These are phyloP conservation scores for Oleoguttula mirabilis DNA, from an alignment of 495 filamentous ascomycete species.

Conservation along the genomic window DNA sequence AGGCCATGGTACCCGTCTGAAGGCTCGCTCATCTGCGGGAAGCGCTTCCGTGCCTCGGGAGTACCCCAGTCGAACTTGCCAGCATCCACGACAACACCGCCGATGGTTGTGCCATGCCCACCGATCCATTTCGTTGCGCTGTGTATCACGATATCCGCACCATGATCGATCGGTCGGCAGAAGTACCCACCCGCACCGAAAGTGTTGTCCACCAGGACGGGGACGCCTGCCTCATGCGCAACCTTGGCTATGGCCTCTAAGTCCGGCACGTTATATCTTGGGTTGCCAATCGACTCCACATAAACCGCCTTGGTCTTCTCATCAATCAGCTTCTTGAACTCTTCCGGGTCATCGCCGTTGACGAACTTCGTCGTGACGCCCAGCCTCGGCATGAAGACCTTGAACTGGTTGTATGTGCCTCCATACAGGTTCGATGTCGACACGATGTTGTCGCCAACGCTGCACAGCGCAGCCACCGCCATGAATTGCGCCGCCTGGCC, in stretches of 20 bases:
- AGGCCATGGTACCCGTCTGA: constrained; percentile 89
- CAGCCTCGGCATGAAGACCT: constrained; percentile 75
- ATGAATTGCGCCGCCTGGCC: constrained; percentile 95
- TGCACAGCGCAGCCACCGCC: constrained; percentile 71
- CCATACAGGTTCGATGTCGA: constrained; percentile 89
- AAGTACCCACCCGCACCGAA: constrained; percentile 96
- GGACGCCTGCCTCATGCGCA: constrained; percentile 31
- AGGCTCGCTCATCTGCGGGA: constrained; percentile 90
- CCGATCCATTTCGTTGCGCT: constrained; percentile 98
- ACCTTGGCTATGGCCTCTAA: constrained; percentile 30
- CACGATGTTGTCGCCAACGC: constrained; percentile 87
- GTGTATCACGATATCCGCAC: constrained; percentile 84
- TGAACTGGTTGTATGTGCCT: constrained; percentile 97
- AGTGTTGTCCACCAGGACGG: constrained; percentile 90
- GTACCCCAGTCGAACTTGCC: constrained; percentile 97
- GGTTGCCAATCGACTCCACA: constrained; percentile 92
- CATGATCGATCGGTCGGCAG: constrained; percentile 78
- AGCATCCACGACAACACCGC: constrained; percentile 76
- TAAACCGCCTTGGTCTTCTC: constrained; percentile 95
- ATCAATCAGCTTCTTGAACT: constrained; percentile 78
- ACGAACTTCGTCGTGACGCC: constrained; percentile 90
- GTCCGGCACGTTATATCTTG: constrained; percentile 70
- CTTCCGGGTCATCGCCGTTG: constrained; percentile 66
- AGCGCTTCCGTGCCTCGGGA: constrained; percentile 54
- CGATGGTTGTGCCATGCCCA: constrained; percentile 93